phyloP scores from a whole-genome alignment of 2,329 filamentous ascomycete species.

The Thelonectria rubi region DNA sequence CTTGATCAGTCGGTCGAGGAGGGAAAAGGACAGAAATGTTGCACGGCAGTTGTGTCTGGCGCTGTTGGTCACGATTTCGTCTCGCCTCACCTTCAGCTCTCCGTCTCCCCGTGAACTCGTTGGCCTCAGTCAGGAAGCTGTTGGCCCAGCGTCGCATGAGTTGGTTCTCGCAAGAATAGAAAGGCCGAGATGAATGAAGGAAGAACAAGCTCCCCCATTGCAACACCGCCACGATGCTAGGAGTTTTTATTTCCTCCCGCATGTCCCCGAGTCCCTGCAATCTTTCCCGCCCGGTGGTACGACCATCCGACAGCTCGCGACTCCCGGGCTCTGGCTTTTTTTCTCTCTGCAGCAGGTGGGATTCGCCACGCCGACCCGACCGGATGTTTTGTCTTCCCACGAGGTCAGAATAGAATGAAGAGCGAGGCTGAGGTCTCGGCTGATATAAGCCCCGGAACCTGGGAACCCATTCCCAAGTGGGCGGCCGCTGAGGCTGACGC shows the following conservation, averaged over 20 bases:
- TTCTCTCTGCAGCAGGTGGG: neutral
- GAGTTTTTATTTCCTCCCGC: neutral
- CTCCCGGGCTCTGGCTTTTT: neutral
- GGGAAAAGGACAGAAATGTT: neutral
- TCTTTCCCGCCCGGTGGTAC: neutral
- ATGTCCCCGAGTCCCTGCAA: neutral
- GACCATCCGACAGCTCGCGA: neutral
- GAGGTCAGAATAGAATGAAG: constrained; percentile 3
- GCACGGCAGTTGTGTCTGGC: too few relatives aligned
- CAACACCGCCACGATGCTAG: neutral
- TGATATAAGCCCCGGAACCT: constrained; percentile 14
- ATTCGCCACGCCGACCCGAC: constrained; percentile 2
- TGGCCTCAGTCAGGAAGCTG: neutral
- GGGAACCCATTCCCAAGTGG: constrained; percentile 3
- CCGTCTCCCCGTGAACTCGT: neutral
- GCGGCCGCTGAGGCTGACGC: constrained; percentile 21
- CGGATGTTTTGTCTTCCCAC: neutral
- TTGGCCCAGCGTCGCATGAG: neutral
- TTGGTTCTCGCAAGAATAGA: neutral
- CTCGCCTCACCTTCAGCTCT: too few relatives aligned
- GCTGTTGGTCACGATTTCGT: too few relatives aligned
- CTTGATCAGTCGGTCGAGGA: neutral
- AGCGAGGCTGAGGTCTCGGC: constrained; percentile 13
- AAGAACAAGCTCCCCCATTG: neutral
- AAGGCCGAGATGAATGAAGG: neutral